Evolutionary conservation across 2,329 filamentous ascomycete genomes (phyloP).

Genomic region (Hirsutella minnesotensis): DNA sequence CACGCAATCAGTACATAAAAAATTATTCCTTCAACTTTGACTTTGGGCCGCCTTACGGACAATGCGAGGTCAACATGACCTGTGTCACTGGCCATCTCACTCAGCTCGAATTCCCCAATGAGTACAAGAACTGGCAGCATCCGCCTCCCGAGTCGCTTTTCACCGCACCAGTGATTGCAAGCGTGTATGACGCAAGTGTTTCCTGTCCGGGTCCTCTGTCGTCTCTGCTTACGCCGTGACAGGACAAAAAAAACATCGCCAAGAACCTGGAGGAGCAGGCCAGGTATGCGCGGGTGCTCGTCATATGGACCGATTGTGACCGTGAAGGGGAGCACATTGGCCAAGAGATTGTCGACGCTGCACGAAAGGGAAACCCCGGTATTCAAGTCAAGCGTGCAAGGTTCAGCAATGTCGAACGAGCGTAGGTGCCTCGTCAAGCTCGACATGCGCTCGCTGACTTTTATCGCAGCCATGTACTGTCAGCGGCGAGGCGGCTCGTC

Average conservation of each 20-base stretch:
- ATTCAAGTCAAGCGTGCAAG: constrained; percentile 75
- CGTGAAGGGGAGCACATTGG: constrained; percentile 96
- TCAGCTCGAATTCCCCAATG: constrained; percentile 59
- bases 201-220: not conserved
- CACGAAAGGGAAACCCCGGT: constrained; percentile 56
- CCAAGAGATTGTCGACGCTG: constrained; percentile 75
- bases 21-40: constrained; percentile 90
- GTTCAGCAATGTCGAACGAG: constrained; percentile 93
- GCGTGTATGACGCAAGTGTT: constrained; percentile 49
- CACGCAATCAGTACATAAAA: constrained; percentile 70
- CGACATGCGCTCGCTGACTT: not conserved
- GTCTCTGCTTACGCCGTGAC: constrained; percentile 6
- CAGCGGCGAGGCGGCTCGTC: constrained; percentile 66
- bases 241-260: constrained; percentile 73
- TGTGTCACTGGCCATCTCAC: constrained; percentile 84
- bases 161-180: constrained; percentile 60
- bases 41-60: constrained; percentile 71
- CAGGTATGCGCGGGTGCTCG: constrained; percentile 57
- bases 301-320: constrained; percentile 99
- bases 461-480: constrained; percentile 61
- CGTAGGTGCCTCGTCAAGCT: constrained; percentile 36
- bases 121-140: constrained; percentile 68
- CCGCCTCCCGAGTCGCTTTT: constrained; percentile 74
- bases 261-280: constrained; percentile 78
- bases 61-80: constrained; percentile 83